Evolutionary conservation across 106 monocot genomes (phyloP).

Genomic region (Allium sativum): DNA sequence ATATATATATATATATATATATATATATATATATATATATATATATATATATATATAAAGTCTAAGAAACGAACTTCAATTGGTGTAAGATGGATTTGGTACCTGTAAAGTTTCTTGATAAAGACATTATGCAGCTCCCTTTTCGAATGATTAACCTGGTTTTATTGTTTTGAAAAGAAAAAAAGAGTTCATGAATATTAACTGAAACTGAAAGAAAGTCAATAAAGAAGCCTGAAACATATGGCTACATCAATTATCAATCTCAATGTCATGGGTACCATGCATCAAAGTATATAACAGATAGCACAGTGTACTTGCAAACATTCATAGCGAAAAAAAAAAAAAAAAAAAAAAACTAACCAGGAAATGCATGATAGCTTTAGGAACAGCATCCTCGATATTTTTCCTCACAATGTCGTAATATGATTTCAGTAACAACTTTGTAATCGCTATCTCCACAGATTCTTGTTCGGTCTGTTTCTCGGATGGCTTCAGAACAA

Average conservation of each 20-base stretch:
- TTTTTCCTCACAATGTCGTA: conserved; percentile 95
- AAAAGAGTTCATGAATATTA: conserved; percentile 6
- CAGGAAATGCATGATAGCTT: conserved; percentile 98
- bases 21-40: too few relatives aligned
- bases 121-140: conserved; percentile 89
- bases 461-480: conserved; percentile 73
- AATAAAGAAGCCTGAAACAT: too few relatives aligned
- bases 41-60: neutral
- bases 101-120: conserved; percentile 94
- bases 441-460: conserved; percentile 75
- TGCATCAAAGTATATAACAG: too few relatives aligned
- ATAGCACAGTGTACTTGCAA: neutral
- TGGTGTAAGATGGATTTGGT: conserved; percentile 1
- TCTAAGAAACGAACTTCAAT: neutral
- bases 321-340: too few relatives aligned
- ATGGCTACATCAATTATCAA: too few relatives aligned
- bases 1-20: too few relatives aligned
- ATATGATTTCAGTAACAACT: conserved; percentile 81
- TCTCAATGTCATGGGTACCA: too few relatives aligned
- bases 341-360: conserved; percentile 22
- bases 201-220: too few relatives aligned
- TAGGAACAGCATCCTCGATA: conserved; percentile 86
- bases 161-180: too few relatives aligned
- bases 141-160: conserved; percentile 91
- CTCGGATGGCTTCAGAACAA: conserved; percentile 73